Evolutionary conservation across 805 yeast genomes (phyloP), one percentile per base, ranked within the genome.

Genomic region (Barnettozyma salicaria): DNA sequence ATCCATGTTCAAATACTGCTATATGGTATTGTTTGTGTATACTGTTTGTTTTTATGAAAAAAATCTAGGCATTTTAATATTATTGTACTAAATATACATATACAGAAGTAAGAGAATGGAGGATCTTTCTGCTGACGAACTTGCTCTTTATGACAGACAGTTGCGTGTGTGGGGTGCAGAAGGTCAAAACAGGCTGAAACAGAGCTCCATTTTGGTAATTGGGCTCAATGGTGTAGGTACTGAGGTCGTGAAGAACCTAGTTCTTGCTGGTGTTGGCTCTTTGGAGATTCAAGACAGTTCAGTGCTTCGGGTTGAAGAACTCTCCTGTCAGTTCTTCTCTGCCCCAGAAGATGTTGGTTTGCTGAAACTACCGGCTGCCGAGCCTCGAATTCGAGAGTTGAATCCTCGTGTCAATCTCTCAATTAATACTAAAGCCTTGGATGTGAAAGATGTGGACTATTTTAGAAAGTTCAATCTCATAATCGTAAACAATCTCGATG

Each of bases 131-230:
- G 64, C 63, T 60, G 96, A 88, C 51, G 97, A 89, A 55, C 76
- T 89, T 40, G 96, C 94, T 1, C 70, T 90, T 17, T 90, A 90
- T 55, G 98, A 90, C 60, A 74, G 98, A 41, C 98, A 90, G 60
- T 89, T 90, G 45, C 65, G 98, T 44, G 68, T 90, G 16, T 90
- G 98, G 98, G 98, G 98, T 2, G 67, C 92, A 55, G 94, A 84
- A 22, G 95, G 97, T 4, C 98, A 90, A 58, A 69, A 76, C 27
- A 57, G 74, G 30, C 74, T 90, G 65, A 70, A 92, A 25, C 73
- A 78, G 14, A 80, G 96, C 7, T 72, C 72, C 30, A 68, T 90
- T 5, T 62, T 89, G 30, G 50, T 92, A 29, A 67, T 90, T 32
- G 81, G 83, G 43, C 50, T 87, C 12, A 82, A 89, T 9, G 85